A percentile compares a stretch with the other conserved stretches of the same genome.
phyloP scores from a whole-genome alignment of 23 red algal genomes.

The Cyanidium caldarium region DNA sequence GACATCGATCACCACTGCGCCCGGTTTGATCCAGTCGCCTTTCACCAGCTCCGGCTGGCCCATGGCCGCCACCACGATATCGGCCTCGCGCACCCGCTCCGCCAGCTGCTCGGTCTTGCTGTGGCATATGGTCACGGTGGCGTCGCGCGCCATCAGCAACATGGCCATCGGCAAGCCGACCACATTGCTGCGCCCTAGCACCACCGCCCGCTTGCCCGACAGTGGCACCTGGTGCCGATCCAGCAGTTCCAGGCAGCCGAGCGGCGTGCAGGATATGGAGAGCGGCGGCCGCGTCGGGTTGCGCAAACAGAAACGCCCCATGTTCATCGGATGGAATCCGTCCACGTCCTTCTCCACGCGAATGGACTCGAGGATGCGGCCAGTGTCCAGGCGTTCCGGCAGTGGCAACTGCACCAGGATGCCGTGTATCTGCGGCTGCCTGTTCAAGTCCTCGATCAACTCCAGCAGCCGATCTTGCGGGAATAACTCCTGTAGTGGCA shows the following conservation, averaged over 20 bases:
- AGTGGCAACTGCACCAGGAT: constrained; percentile 31
- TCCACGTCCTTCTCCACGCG: constrained; percentile 26
- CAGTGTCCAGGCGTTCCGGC: constrained; percentile 9
- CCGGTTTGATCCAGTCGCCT: constrained; percentile 29
- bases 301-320: constrained; percentile 10
- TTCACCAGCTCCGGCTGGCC: constrained; percentile 12
- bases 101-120: background rate
- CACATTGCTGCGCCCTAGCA: constrained; percentile 32
- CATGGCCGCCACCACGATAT: constrained; percentile 23
- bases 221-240: constrained; percentile 8
- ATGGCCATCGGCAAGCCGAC: constrained; percentile 28
- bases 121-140: constrained; percentile 30
- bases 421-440: constrained; percentile 3
- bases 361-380: constrained; percentile 1
- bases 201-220: constrained; percentile 23
- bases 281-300: background rate
- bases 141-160: constrained; percentile 18
- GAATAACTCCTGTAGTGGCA: background rate
- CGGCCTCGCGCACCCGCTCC: constrained; percentile 5
- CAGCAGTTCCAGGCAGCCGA: constrained; percentile 18
- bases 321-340: constrained; percentile 31
- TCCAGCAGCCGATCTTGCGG: constrained; percentile 4
- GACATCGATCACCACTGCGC: constrained; percentile 26
- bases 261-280: constrained; percentile 25
- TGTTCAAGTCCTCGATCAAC: constrained; percentile 11